Base-by-base conservation (phyloP, 192 early-diverging fungal genomes). In the Cetraspora pellucida region DNA sequence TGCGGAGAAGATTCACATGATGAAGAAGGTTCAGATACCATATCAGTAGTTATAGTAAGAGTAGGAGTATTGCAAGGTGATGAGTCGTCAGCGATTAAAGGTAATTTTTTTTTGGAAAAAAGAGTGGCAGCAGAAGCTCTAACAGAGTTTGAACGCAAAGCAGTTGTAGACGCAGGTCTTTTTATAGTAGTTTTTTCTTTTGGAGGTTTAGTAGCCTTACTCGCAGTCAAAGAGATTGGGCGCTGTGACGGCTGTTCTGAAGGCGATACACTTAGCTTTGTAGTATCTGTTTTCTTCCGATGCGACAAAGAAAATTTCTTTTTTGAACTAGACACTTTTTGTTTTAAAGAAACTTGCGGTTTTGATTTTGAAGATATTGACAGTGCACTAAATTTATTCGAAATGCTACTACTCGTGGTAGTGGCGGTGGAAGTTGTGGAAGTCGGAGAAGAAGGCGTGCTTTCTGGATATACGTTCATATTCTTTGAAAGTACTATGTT, bases 401-500 rank as follows among this genome's bases (percentile, higher is more conserved):
- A 11, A 21, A 30, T 23, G 11, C 49, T 31, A 43, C 43, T 44
- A 43, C 37, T 71, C 27, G 10, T 27, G 21, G 49, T 31, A 10
- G 14, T 30, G 25, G 17, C 13, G 11, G 46, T 27, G 14, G 69
- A 71, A n/a, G 45, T 28, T 25, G 69, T n/a, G 25, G 47, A 71
- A 0, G 47, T 13, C 17, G 49, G 23, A 16, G 69, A 71, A 43
- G 69, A 54, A 19, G 49, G 19, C 19, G 47, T 10, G 9, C 47
- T 25, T 47, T 71, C 69, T 30, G 69, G 49, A 55, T 55, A 21
- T 71, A 71, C 23, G n/a, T 47, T 50, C 69, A 71, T 71, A 9
- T n/a, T 65, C 43, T 65, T n/a, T 17, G 19, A 44, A 65, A 37
- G 31, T 37, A 37, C 3, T 37, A 37, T 37, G 37, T 37, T 37